Base-by-base conservation (phyloP, 495 filamentous ascomycete genomes). In the Lasiosphaeria ovina region DNA sequence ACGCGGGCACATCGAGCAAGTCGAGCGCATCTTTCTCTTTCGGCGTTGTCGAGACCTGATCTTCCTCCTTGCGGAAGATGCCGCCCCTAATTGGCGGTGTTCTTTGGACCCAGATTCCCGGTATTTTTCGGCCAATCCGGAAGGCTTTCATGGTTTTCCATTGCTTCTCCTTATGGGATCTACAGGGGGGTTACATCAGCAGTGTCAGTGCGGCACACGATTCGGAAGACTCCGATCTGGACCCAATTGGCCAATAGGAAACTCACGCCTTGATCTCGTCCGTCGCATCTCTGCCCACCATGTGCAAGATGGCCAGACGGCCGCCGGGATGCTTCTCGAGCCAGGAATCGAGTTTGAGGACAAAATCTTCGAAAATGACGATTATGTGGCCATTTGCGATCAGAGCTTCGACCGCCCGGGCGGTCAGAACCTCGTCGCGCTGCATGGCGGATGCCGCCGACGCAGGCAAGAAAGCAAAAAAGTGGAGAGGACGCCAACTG, bases 1-100 rank as follows among this genome's bases (percentile, higher is more conserved):
- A 24, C 2, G 68, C 75, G 31, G 72, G 70, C 16, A 31, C 32
- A 79, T 70, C 71, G 8, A 69, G 66, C 35, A 64, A 50, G 6
- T 54, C 34, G 8, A 35, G 38, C 6, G 7, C 33, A 11, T 9
- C 31, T 17, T 10, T 7, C 4, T 34, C 51, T 14, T 12, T n/a
- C n/a, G 10, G n/a, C 9, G 6, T 24, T 1, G 36, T 17, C 45
- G 9, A 24, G 12, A 24, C n/a, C 8, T 7, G 8, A 24, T n/a
- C 3, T 40, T 55, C 54, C 10, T 72, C 42, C 70, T 67, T 64
- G 80, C 84, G 81, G 76, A 89, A 95, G 63, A 80, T 81, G 50
- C 91, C 91, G 51, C 90, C 91, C 71, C 94, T 88, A 55, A 96
- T 89, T 8, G 91, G 91, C 34, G 91, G 90, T 16, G 87, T 73